These are phyloP conservation scores for Ampelomyces quisqualis DNA, from an alignment of 2,329 filamentous ascomycete species.

Conservation along the genomic window DNA sequence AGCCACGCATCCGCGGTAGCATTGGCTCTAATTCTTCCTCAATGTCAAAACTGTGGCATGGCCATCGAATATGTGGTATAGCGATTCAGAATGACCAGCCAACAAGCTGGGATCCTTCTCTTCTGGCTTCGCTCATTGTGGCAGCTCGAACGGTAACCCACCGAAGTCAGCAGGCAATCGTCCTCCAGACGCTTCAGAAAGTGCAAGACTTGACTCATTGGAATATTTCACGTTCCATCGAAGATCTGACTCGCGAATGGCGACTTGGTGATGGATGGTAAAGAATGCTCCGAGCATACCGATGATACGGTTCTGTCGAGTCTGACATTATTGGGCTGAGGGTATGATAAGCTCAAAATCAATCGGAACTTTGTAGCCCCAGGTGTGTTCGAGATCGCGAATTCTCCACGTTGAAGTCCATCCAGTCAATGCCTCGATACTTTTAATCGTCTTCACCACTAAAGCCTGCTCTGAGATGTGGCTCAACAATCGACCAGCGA, in stretches of 20 bases:
- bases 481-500: constrained; percentile 57
- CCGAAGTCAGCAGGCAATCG: constrained; percentile 49
- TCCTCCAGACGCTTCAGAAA: constrained; percentile 45
- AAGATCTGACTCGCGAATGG: constrained; percentile 21
- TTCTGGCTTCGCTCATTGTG: constrained; percentile 51
- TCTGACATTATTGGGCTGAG: too few species aligned
- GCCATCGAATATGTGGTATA: constrained; percentile 53
- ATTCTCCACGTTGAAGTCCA: constrained; percentile 59
- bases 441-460: constrained; percentile 49
- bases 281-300: background rate
- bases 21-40: constrained; percentile 32
- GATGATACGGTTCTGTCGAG: too few species aligned
- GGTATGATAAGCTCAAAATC: too few species aligned
- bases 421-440: constrained; percentile 55
- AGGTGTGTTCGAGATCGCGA: constrained; percentile 50
- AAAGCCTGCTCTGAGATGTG: constrained; percentile 49
- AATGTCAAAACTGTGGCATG: constrained; percentile 53
- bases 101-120: constrained; percentile 52
- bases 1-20: constrained; percentile 48
- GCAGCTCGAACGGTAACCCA: constrained; percentile 54
- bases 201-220: constrained; percentile 49
- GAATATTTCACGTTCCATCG: constrained; percentile 27
- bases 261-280: constrained; percentile 19
- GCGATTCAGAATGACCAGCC: constrained; percentile 50
- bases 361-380: constrained; percentile 26